Evolutionary conservation across 163 green algal genomes (phyloP).

Genomic region (Scenedesmus sp.): DNA sequence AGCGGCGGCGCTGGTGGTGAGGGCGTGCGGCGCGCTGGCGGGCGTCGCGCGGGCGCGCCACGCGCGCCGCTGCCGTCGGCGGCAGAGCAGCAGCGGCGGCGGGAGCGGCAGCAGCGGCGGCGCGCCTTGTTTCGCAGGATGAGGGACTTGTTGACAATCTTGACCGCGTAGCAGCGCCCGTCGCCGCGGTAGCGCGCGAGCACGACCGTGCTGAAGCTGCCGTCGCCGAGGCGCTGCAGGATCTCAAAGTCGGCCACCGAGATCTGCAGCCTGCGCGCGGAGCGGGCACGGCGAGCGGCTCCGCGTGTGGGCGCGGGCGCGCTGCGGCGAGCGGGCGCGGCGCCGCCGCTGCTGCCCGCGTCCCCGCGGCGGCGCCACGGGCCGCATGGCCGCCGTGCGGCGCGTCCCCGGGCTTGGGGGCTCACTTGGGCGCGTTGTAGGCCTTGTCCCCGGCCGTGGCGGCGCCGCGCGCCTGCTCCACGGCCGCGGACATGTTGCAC

Average conservation of each 20-base stretch:
- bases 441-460: neutral
- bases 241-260: constrained; percentile 66
- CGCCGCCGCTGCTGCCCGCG: neutral
- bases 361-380: neutral
- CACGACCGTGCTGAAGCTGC: constrained; percentile 69
- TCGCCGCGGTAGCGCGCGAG: constrained; percentile 51
- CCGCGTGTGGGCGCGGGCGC: neutral
- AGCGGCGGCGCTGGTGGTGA: neutral
- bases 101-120: too few species aligned
- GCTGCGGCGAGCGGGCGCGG: neutral
- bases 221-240: constrained; percentile 58
- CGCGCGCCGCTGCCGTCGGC: too few species aligned
- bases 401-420: neutral
- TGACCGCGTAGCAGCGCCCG: constrained; percentile 75
- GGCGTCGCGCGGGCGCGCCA: too few species aligned
- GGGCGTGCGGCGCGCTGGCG: neutral
- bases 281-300: neutral
- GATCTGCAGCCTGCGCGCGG: constrained; percentile 35
- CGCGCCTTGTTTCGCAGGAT: constrained; percentile 73
- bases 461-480: too few species aligned
- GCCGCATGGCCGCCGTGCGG: neutral
- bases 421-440: constrained; percentile 23
- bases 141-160: constrained; percentile 89
- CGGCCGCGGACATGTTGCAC: too few species aligned
- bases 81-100: too few species aligned